Conservation (phyloP, 129 eudicot genomes). For the Centella asiatica region DNA sequence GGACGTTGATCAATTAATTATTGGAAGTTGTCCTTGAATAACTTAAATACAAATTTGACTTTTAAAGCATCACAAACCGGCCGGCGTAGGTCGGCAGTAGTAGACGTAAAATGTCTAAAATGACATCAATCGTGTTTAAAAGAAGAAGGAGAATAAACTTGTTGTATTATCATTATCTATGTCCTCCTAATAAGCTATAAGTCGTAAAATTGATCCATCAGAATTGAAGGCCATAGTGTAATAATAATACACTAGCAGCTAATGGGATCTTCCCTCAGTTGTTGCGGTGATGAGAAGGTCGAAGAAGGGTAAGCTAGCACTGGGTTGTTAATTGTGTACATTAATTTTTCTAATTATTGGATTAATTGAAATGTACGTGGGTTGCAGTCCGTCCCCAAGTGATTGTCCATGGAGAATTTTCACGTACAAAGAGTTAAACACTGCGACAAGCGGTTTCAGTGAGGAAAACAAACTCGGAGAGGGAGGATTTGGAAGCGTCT, state of each 20-base stretch:
- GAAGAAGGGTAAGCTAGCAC: conserved; percentile 79
- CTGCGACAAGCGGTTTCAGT: conserved; percentile 65
- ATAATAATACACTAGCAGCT: too few relatives aligned
- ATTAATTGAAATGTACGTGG: conserved; percentile 13
- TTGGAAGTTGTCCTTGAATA: too few relatives aligned
- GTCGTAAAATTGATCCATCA: background rate
- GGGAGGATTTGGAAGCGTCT: conserved; percentile 86
- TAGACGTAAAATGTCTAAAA: too few relatives aligned
- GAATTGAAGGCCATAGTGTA: background rate
- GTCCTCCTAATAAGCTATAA: too few relatives aligned
- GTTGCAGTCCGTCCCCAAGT: conserved; percentile 13
- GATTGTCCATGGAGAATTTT: conserved; percentile 54
- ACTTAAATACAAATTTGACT: too few relatives aligned
- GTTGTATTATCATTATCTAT: too few relatives aligned
- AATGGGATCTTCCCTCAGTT: conserved; percentile 65
- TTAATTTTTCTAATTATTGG: too few relatives aligned
- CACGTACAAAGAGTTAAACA: conserved; percentile 61
- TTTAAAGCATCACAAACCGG: too few relatives aligned
- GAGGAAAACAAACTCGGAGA: conserved; percentile 79
- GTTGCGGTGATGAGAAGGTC: conserved; percentile 52
- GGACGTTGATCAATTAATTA: too few relatives aligned
- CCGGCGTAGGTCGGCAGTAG: background rate
- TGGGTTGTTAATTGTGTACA: too few relatives aligned
- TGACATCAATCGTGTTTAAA: background rate
- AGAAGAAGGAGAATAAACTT: too few relatives aligned